Conservation (phyloP, 257 asterid genomes). For the Coffea canephora region DNA sequence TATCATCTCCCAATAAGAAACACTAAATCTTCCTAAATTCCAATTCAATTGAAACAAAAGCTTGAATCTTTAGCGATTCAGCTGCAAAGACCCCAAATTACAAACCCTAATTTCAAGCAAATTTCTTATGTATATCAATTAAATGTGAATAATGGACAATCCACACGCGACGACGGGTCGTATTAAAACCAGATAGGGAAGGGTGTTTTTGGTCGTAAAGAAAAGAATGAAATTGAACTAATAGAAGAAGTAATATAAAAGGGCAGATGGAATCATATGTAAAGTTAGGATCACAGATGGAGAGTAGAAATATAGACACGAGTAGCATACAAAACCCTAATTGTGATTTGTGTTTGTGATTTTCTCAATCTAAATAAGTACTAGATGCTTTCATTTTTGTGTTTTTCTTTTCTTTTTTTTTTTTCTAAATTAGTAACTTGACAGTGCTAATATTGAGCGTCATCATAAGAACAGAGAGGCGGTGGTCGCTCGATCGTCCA, state of each 20-base stretch:
- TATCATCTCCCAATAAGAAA: slow-evolving; percentile 36
- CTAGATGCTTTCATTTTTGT: too few species aligned
- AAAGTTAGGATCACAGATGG: neutral
- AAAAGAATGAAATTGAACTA: neutral
- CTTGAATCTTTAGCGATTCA: slow-evolving; percentile 37
- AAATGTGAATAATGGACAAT: neutral
- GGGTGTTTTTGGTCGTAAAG: neutral
- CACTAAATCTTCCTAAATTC: slow-evolving; percentile 36
- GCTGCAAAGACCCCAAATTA: slow-evolving; percentile 18
- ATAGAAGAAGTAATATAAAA: neutral
- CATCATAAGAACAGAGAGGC: too few species aligned
- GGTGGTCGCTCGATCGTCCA: too few species aligned
- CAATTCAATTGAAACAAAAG: slow-evolving; percentile 25
- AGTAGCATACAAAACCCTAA: neutral
- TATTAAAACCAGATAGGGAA: neutral
- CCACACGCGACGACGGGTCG: neutral
- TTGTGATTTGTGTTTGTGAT: too few species aligned
- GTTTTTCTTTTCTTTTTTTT: too few species aligned
- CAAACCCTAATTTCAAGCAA: slow-evolving; percentile 18
- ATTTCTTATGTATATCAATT: neutral
- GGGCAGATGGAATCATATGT: neutral
- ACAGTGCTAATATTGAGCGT: too few species aligned
- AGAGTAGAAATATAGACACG: neutral
- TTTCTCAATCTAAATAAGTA: too few species aligned
- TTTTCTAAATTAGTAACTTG: too few species aligned